Conservation (phyloP, 768 basidiomycete species). For the Ramaria sp. region DNA sequence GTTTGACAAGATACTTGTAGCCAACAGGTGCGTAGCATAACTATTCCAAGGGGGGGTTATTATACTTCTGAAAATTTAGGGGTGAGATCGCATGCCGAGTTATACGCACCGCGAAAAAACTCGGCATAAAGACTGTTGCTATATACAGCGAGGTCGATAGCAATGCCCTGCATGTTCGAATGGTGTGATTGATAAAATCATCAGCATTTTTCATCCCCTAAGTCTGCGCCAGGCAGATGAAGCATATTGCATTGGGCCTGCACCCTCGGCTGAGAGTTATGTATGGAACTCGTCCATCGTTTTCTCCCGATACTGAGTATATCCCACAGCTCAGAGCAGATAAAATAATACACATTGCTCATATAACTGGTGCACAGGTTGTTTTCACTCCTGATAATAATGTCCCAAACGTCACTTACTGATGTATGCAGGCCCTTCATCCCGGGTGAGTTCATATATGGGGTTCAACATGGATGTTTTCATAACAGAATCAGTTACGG, state of each 20-base stretch:
- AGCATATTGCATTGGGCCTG: conserved; percentile 90
- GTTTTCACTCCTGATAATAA: conserved; percentile 10
- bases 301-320: not conserved
- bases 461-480: not conserved
- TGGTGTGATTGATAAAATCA: conserved; percentile 37
- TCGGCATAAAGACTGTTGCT: conserved; percentile 87
- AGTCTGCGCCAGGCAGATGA: conserved; percentile 52
- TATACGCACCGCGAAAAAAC: conserved; percentile 77
- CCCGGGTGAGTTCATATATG: conserved; percentile 50
- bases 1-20: conserved; percentile 87
- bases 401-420: not conserved
- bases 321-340: conserved; percentile 63
- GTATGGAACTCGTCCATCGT: conserved; percentile 31
- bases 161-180: conserved; percentile 68
- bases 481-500: conserved; percentile 49
- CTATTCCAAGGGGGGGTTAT: not conserved
- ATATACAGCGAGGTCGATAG: conserved; percentile 85
- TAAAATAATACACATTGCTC: conserved; percentile 80
- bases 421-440: conserved; percentile 62
- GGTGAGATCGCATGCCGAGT: conserved; percentile 96
- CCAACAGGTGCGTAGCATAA: conserved; percentile 61
- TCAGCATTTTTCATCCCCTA: not conserved
- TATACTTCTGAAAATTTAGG: conserved; percentile 27
- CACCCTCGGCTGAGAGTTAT: conserved; percentile 81
- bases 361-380: conserved; percentile 76